Conservation (phyloP, 78 protist species). For the Isochrysis galbana region DNA sequence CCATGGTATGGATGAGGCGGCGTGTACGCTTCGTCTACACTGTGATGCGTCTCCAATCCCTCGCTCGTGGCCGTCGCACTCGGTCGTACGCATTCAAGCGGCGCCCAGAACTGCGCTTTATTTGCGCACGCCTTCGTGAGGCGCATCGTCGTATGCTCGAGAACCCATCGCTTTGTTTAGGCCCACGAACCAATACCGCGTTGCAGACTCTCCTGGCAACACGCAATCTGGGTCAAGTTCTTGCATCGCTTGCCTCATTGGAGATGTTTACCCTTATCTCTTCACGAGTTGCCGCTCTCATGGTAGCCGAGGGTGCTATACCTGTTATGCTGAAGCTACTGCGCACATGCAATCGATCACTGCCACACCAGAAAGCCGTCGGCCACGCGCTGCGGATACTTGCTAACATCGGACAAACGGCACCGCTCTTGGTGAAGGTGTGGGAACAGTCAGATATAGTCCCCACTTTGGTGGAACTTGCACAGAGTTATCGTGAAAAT, state of each 20-base stretch:
- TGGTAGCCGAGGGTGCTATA: not conserved
- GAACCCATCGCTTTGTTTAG: not conserved
- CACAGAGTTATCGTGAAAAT: not conserved
- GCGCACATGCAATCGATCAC: not conserved
- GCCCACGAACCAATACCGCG: not conserved
- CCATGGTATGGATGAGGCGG: not conserved
- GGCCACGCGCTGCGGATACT: not conserved
- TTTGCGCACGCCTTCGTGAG: not conserved
- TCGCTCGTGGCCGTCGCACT: not conserved
- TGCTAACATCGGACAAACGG: not conserved
- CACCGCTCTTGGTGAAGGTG: not conserved
- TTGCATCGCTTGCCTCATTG: not conserved
- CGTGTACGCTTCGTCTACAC: not conserved
- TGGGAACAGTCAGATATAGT: not conserved
- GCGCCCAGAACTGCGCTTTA: not conserved
- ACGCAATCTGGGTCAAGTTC: not conserved
- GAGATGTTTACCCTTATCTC: conserved; percentile 4
- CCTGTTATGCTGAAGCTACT: not conserved
- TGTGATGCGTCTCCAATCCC: not conserved
- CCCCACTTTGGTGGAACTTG: not conserved
- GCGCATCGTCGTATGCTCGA: not conserved
- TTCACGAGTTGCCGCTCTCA: not conserved
- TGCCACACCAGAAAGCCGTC: not conserved
- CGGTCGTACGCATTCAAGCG: not conserved
- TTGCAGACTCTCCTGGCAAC: not conserved